Evolutionary conservation across 257 asterid genomes (phyloP).

Genomic region (Petunia axillaris): DNA sequence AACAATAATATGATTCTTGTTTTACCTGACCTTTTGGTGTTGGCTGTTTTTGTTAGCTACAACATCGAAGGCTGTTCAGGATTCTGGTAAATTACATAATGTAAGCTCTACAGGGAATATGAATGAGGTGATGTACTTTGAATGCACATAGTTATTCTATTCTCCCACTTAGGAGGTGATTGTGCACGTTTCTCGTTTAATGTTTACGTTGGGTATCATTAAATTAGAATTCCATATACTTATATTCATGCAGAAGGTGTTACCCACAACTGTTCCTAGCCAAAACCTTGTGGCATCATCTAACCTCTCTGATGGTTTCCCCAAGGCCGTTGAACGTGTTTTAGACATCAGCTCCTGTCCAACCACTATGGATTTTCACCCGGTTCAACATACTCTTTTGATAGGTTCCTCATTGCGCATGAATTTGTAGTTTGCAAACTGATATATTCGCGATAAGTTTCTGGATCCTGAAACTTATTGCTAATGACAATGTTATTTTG

Average conservation of each 20-base stretch:
- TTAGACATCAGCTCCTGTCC: conserved; percentile 45
- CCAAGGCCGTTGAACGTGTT: conserved; percentile 48
- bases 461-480: conserved; percentile 20
- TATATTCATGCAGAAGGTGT: conserved; percentile 45
- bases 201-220: background rate
- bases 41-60: conserved; percentile 28
- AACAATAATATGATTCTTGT: background rate
- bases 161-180: background rate
- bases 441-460: conserved; percentile 22
- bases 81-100: conserved; percentile 29
- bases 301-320: conserved; percentile 48
- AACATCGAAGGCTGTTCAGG: conserved; percentile 36
- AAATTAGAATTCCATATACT: background rate
- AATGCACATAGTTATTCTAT: background rate
- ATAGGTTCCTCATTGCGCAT: conserved; percentile 49
- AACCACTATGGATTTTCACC: conserved; percentile 77
- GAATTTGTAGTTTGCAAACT: conserved; percentile 18
- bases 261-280: conserved; percentile 22
- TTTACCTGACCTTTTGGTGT: background rate
- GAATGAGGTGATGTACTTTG: conserved; percentile 52
- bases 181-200: background rate
- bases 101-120: conserved; percentile 28
- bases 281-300: conserved; percentile 30
- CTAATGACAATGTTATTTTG: conserved; percentile 27
- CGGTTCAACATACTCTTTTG: conserved; percentile 59